These are phyloP conservation scores for Amaranthus tricolor DNA, from an alignment of 179 eudicot genomes.

Conservation along the genomic window DNA sequence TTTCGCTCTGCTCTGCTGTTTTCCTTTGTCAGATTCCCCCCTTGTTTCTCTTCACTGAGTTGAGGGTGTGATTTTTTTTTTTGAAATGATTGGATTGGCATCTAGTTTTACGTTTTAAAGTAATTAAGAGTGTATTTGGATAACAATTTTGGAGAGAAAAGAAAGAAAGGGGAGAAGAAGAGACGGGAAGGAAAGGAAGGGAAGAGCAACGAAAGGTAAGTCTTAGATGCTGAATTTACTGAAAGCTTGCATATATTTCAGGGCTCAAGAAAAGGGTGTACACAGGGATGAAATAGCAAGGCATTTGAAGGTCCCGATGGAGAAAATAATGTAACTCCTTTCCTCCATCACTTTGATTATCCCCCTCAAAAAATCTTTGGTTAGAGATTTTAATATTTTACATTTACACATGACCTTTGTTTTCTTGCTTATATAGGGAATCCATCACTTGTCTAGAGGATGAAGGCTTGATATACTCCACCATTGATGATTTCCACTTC, in stretches of 20 bases:
- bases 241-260: constrained; percentile 25
- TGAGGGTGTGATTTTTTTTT: background rate
- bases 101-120: too few relatives aligned
- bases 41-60: background rate
- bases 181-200: too few relatives aligned
- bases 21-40: background rate
- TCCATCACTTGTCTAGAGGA: constrained; percentile 66
- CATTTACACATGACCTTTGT: background rate
- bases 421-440: constrained; percentile 46
- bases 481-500: constrained; percentile 82
- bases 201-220: too few relatives aligned
- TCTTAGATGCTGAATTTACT: background rate
- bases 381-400: too few relatives aligned
- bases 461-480: constrained; percentile 87
- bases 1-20: background rate
- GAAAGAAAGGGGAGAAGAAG: too few relatives aligned
- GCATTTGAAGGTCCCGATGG: constrained; percentile 57
- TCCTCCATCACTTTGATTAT: constrained; percentile 17
- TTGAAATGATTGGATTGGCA: background rate
- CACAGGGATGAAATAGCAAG: constrained; percentile 70
- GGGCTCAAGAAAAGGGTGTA: constrained; percentile 67
- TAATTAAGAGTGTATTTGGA: too few relatives aligned
- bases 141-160: too few relatives aligned
- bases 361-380: background rate
- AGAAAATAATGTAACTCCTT: constrained; percentile 58